These are phyloP conservation scores for Gelatoporia subvermispora DNA, from an alignment of 768 basidiomycete species.

Conservation along the genomic window DNA sequence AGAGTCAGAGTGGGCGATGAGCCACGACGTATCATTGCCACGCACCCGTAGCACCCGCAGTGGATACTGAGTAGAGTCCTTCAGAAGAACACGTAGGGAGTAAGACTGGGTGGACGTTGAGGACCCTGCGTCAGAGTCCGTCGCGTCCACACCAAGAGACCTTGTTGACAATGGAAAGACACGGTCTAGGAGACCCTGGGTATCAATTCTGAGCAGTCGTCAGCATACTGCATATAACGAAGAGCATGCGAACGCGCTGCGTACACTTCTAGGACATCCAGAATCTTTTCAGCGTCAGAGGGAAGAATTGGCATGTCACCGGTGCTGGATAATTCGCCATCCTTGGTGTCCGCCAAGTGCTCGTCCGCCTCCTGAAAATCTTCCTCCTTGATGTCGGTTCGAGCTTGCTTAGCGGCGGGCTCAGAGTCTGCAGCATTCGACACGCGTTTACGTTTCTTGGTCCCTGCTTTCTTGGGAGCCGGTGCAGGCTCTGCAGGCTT, in stretches of 20 bases:
- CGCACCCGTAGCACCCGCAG: constrained; percentile 51
- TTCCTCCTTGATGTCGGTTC: constrained; percentile 34
- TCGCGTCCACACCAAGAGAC: constrained; percentile 36
- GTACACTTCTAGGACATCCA: constrained; percentile 56
- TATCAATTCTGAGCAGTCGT: constrained; percentile 48
- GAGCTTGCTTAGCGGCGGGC: constrained; percentile 44
- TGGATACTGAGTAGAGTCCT: constrained; percentile 47
- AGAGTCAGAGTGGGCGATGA: constrained; percentile 1
- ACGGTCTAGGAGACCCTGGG: constrained; percentile 75
- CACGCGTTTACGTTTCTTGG: constrained; percentile 69
- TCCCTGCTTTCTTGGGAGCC: constrained; percentile 24
- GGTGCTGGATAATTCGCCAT: constrained; percentile 29
- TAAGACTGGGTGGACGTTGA: constrained; percentile 23
- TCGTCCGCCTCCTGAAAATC: constrained; percentile 14
- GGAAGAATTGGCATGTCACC: constrained; percentile 45
- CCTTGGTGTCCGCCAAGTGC: constrained; percentile 13
- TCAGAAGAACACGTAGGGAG: constrained; percentile 55
- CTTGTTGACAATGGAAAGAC: constrained; percentile 55
- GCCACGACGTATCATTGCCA: not conserved
- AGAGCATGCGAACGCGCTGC: constrained; percentile 14
- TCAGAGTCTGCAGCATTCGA: constrained; percentile 43
- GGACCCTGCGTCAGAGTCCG: constrained; percentile 23
- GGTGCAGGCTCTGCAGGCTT: constrained; percentile 20
- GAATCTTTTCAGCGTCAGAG: constrained; percentile 46
- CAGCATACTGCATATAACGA: constrained; percentile 1